Conservation (phyloP, 441 rosid species). For the Mallotus japonicus region DNA sequence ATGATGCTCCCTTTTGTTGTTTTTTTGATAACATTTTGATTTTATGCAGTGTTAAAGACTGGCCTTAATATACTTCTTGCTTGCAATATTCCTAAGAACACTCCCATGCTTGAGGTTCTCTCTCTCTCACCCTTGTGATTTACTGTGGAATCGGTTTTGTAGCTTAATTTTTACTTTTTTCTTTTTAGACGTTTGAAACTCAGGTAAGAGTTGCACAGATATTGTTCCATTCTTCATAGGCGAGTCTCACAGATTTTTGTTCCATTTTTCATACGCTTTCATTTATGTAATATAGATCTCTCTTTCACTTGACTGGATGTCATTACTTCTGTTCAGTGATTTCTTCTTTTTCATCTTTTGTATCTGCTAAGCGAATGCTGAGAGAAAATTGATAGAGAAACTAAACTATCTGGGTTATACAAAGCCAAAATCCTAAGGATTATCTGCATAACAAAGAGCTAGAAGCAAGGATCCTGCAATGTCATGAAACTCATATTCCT, state of each 20-base stretch:
- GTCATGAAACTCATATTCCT: neutral
- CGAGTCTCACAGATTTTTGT: too few relatives aligned
- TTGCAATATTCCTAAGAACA: constrained; percentile 83
- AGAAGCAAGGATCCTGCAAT: neutral
- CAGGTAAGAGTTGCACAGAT: neutral
- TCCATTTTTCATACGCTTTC: neutral
- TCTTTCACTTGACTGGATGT: too few relatives aligned
- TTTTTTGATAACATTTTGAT: neutral
- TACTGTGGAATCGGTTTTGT: neutral
- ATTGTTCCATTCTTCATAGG: neutral
- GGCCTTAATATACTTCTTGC: constrained; percentile 73
- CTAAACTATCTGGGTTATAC: constrained; percentile 61
- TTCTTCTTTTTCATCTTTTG: constrained; percentile 12
- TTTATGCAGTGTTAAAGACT: constrained; percentile 65
- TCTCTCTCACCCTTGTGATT: neutral
- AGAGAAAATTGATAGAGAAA: constrained; percentile 70
- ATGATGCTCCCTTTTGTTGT: too few relatives aligned
- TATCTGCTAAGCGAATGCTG: constrained; percentile 61
- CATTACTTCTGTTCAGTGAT: neutral
- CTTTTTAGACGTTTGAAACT: too few relatives aligned
- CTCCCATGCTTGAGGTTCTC: constrained; percentile 73
- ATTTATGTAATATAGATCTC: too few relatives aligned
- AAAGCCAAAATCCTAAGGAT: constrained; percentile 40
- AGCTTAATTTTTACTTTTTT: neutral
- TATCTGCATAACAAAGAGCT: constrained; percentile 10